Base-by-base conservation (phyloP, 2,329 filamentous ascomycete species). In the Scedosporium aurantiacum region DNA sequence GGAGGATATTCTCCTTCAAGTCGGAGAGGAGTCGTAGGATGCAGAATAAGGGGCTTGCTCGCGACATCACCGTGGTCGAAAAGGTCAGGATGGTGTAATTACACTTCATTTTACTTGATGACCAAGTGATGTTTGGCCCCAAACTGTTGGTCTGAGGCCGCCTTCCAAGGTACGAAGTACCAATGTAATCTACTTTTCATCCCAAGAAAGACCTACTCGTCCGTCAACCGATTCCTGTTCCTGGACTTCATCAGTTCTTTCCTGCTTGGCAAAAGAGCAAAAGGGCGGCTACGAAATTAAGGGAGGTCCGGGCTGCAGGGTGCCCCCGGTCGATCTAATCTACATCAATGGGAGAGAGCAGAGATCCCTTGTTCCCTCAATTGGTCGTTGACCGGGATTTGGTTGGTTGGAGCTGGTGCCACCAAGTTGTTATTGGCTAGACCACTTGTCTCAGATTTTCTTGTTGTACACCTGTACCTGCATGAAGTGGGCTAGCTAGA, bases 391-490 rank as follows among this genome's bases (percentile, higher is more conserved):
- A 54, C 50, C 50, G 50, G 50, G 50, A 23, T 54, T 27, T 54
- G 50, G 18, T 25, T 54, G 23, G 50, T 5, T 18, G 12, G 21
- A 23, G 18, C 0, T 54, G 50, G 18, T 23, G n/a, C 50, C 58
- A 21, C 8, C 14, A 8, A 3, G 4, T 16, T 45, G 6, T 52
- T 23, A 60, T 60, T 60, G 58, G 58, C 25, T 43, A 27, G 16
- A 6, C 43, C 7, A 27, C 21, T 27, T 52, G 72, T 73, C 72
- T 73, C 72, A 72, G 66, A 62, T 68, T 66, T 63, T 65, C 65
- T 57, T 52, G 32, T 37, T 37, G 32, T 37, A 37, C 32, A 37
- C 32, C 14, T 37, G 67, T 68, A 68, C 67, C 67, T 69, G 68
- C 66, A 66, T 66, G 56, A 47, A 60, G 59, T 63, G 41, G 61